These are phyloP conservation scores for Cyphellophora europaea DNA, from an alignment of 2,329 filamentous ascomycete genomes.

Conservation along the genomic window DNA sequence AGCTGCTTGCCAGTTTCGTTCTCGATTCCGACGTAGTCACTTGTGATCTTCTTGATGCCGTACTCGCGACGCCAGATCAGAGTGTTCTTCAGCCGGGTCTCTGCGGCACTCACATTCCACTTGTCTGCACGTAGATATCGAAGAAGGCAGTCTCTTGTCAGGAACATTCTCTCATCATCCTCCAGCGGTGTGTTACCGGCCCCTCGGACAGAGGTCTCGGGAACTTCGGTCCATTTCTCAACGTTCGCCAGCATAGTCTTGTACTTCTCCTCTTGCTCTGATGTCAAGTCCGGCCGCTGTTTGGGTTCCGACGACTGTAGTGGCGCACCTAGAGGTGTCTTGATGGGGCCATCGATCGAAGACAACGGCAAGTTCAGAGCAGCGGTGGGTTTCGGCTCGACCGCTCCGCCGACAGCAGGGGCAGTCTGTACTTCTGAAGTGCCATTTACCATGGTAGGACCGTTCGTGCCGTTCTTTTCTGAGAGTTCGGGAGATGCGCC, in stretches of 20 bases:
- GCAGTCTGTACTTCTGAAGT: not conserved
- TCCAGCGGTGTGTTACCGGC: constrained; percentile 55
- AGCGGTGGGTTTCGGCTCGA: constrained; percentile 3
- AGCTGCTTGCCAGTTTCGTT: constrained; percentile 97
- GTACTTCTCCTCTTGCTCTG: constrained; percentile 77
- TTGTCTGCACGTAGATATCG: constrained; percentile 91
- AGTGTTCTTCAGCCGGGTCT: constrained; percentile 70
- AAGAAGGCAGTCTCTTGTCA: constrained; percentile 84
- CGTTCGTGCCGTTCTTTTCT: not conserved
- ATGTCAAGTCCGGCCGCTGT: constrained; percentile 51
- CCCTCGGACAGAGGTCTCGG: constrained; percentile 51
- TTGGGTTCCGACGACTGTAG: constrained; percentile 49
- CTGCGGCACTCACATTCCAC: constrained; percentile 68
- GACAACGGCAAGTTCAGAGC: constrained; percentile 25
- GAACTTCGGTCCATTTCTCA: constrained; percentile 61
- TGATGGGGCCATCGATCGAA: constrained; percentile 31
- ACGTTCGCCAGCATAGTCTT: constrained; percentile 62
- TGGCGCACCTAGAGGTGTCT: constrained; percentile 52
- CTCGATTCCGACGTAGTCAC: constrained; percentile 84
- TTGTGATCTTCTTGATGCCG: constrained; percentile 61
- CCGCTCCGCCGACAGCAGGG: not conserved
- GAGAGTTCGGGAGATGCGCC: not conserved
- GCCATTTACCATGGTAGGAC: not conserved
- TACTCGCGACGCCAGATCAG: constrained; percentile 87
- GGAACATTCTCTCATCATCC: constrained; percentile 76